Evolutionary conservation across 192 early-diverging fungal species (phyloP).

Genomic region (Coemansia sp.): DNA sequence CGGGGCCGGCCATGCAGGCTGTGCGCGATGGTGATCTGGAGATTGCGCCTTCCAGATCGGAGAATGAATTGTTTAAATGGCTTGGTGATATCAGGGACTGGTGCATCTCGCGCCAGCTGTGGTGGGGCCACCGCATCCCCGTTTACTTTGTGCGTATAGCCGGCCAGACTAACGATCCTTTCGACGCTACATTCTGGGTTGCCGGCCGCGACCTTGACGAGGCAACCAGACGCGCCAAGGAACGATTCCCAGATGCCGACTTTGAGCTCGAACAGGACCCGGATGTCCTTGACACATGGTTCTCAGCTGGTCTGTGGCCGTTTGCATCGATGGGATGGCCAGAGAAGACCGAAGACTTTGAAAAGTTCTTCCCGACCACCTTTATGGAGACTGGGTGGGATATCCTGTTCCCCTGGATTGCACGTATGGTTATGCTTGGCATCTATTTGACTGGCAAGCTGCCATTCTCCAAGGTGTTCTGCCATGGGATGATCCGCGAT

Average conservation of each 20-base stretch:
- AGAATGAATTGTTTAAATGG: constrained; percentile 97
- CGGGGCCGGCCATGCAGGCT: constrained; percentile 77
- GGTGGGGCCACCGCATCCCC: constrained; percentile 99
- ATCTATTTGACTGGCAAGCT: constrained; percentile 94
- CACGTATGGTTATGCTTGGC: constrained; percentile 99
- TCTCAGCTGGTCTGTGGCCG: constrained; percentile 98
- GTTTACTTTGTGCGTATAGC: constrained; percentile 91
- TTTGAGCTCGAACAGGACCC: constrained; percentile 93
- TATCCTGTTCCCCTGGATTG: constrained; percentile 99
- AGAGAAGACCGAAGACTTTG: constrained; percentile 80
- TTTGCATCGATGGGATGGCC: constrained; percentile 99
- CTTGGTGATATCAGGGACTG: constrained; percentile 95
- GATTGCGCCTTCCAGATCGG: constrained; percentile 83
- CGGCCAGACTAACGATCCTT: constrained; percentile 56
- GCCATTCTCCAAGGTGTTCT: constrained; percentile 94
- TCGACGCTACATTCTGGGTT: constrained; percentile 83
- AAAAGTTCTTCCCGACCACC: constrained; percentile 87
- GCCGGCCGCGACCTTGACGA: constrained; percentile 77
- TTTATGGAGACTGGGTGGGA: constrained; percentile 98
- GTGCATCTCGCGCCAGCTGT: constrained; percentile 98
- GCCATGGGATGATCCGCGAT: constrained; percentile 98
- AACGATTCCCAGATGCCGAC: constrained; percentile 75
- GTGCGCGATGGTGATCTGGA: constrained; percentile 79
- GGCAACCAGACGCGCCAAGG: constrained; percentile 73
- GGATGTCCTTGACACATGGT: constrained; percentile 99